Evolutionary conservation across 129 eudicot species (phyloP), one percentile per base, ranked within the genome.

Genomic region (Helichrysum umbraculigerum): DNA sequence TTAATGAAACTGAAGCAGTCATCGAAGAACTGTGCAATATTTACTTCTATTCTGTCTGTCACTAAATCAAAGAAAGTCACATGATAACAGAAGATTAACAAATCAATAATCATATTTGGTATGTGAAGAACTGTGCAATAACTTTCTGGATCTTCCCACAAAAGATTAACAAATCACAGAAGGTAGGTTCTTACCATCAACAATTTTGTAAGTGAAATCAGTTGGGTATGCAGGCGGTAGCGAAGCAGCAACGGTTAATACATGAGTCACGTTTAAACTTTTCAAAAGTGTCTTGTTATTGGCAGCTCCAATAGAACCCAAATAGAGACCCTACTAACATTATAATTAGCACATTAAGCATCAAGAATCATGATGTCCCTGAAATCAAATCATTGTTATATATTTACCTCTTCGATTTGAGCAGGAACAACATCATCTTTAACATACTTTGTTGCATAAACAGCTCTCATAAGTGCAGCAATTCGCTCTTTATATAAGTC

Each of bases 261-360:
- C 77, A 62, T 95, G 99, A 44, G 99, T 91, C 30, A 91, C 32
- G 57, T 91, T 91, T 66, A 87, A 83, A 75, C 87, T 81, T 83
- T 86, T 89, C 81, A 95, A 83, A 52, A 76, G 86, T 11, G 70
- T 85, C 79, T 76, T 91, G 61, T 91, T 89, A 76, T 77, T 75
- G 8, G 97, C 97, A 84, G 99, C 97, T 69, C 96, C 96, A 66
- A 87, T 54, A 17, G 99, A 94, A 50, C 97, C 99, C 81, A 94
- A 75, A 76, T 73, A 94, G 10, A 94, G 92, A 76, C 97, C 97
- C 99, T 34, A 34, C 5, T 34, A 35, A 39, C 8, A 39, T 39
- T 9, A 39, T 8, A 39, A 8, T 0, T 2, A 9, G 47, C 9
- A 39, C 47, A 39, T 39, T 2, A 39, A 39, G 12, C 14, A 8